Percentiles rank a stretch among this genome's conserved stretches.
Conservation (phyloP, 139 green algal genomes). For the Asterochloris sp. region DNA sequence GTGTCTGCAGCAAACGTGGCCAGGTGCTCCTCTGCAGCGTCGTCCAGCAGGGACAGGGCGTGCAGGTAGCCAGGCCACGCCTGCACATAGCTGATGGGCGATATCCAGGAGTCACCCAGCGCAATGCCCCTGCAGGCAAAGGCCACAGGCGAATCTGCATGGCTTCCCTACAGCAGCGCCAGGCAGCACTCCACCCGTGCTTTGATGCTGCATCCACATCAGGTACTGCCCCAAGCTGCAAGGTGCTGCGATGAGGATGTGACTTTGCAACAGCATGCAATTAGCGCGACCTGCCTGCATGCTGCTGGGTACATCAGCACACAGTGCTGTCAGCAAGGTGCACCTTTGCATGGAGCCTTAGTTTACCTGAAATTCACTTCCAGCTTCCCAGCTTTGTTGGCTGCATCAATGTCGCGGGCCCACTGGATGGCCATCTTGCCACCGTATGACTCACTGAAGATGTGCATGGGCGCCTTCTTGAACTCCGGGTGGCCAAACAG, state of each 20-base stretch:
- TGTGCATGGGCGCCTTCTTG: not conserved
- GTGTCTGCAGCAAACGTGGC: not conserved
- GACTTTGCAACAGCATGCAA: no score
- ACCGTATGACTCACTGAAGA: constrained; percentile 16
- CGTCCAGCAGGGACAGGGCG: constrained; percentile 16
- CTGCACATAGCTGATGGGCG: constrained; percentile 6
- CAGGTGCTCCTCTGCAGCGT: not conserved
- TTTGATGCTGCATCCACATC: no score
- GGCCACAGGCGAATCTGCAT: no score
- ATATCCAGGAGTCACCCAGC: constrained; percentile 20
- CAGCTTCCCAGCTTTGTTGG: not conserved
- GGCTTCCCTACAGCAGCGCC: no score
- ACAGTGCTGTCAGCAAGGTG: no score
- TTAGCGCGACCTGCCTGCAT: no score
- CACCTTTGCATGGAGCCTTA: no score
- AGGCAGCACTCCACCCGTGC: no score
- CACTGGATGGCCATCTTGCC: constrained; percentile 17
- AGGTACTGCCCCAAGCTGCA: no score
- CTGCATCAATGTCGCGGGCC: not conserved
- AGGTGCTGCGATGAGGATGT: no score
- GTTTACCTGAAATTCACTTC: constrained; percentile 7
- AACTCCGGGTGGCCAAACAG: constrained; percentile 11
- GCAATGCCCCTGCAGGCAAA: constrained; percentile 3
- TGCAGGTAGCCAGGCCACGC: constrained; percentile 14
- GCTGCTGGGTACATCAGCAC: no score